Base-by-base conservation (phyloP, 1,284 basidiomycete genomes). In the Caloboletus inedulis region DNA sequence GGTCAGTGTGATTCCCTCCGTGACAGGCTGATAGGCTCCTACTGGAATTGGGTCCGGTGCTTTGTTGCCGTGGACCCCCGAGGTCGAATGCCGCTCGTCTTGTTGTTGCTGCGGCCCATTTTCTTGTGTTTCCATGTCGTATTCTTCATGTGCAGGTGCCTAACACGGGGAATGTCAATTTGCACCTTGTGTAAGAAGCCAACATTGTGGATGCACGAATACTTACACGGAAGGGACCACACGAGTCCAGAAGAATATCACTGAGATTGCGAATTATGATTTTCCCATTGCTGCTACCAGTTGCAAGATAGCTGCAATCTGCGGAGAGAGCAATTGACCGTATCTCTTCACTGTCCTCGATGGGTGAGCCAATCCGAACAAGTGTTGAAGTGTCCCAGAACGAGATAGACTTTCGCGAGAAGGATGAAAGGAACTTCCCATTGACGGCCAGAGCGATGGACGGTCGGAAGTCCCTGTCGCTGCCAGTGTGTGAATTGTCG, bases 361-460 rank as follows among this genome's bases (percentile, higher is more conserved):
- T 14, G n/a, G 12, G 6, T 7, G 16, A 31, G 6, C 43, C 43
- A 2, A 47, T 47, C 3, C n/a, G 47, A 9, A 12, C 6, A 4
- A 47, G 18, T 7, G 43, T 29, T 3, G 31, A 35, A 4, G 31
- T 3, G 8, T 48, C 46, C 34, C 33, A 18, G 35, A 50, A 50
- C 4, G 21, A 23, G 27, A 49, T 25, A 1, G 3, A 23, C 0
- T 0, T 0, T 5, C 0, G 10, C 18, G 18, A 31, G 7, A 29
- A 29, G 27, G 29, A 37, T 14, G 49, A 4, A 10, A 49, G n/a
- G n/a, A 37, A 49, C 1, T 37, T 37, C 7, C n/a, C 45, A n/a
- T 33, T 37, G 7, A 7, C 21, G 0, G 18, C 19, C 5, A 49
- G 29, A 35, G 48, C 23, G 2, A 49, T 35, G 12, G 13, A n/a